phyloP scores from a whole-genome alignment of 108 stramenopile genomes.

The Aurantiochytrium sp. region DNA sequence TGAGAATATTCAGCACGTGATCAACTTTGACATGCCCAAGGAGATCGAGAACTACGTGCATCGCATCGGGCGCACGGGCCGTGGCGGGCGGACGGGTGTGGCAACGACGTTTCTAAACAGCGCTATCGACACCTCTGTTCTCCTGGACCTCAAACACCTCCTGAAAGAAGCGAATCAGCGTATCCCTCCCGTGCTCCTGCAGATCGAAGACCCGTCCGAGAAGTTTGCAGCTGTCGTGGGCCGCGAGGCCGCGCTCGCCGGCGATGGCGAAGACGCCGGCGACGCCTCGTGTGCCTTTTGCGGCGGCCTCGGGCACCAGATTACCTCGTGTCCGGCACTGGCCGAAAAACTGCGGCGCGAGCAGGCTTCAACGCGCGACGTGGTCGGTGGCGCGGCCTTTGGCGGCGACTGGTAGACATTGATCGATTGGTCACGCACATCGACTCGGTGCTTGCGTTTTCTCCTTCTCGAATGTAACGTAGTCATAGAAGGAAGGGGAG shows the following conservation, averaged over 20 bases:
- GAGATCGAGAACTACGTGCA: constrained; percentile 94
- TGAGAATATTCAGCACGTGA: constrained; percentile 94
- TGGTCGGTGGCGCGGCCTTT: constrained; percentile 1
- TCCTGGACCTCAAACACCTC: constrained; percentile 94
- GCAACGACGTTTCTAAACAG: constrained; percentile 99
- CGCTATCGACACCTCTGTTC: constrained; percentile 75
- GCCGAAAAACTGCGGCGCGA: neutral
- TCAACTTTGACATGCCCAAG: constrained; percentile 99
- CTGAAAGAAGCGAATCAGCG: constrained; percentile 95
- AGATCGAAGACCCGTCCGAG: constrained; percentile 91
- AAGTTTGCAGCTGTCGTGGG: constrained; percentile 7
- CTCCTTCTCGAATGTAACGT: too few relatives aligned
- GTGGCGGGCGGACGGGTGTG: constrained; percentile 96
- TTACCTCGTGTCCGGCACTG: constrained; percentile 96
- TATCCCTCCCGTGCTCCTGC: constrained; percentile 92
- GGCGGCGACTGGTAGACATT: neutral
- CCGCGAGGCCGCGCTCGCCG: neutral
- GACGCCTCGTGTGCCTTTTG: constrained; percentile 81
- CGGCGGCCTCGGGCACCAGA: constrained; percentile 95
- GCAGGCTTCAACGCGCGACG: neutral
- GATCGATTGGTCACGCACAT: too few relatives aligned
- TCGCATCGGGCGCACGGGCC: constrained; percentile 96
- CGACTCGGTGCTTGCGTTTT: too few relatives aligned
- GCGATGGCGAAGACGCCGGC: constrained; percentile 67
- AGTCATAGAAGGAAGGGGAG: too few relatives aligned